phyloP scores from a whole-genome alignment of 2,329 filamentous ascomycete species.

The Apiospora kogelbergensis region DNA sequence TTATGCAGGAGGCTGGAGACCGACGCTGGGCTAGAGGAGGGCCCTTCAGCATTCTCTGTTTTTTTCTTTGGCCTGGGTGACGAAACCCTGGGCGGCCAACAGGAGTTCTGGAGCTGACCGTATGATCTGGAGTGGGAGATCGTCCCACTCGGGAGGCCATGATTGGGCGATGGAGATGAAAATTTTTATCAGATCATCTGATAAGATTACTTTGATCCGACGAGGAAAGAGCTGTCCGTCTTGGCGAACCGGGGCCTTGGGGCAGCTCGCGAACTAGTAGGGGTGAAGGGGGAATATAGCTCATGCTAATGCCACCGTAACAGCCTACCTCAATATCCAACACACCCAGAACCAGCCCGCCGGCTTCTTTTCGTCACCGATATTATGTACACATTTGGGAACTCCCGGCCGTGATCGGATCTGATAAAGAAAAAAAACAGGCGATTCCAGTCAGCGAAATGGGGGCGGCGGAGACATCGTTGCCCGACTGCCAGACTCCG shows the following conservation, averaged over 20 bases:
- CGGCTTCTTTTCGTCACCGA: neutral
- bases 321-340: neutral
- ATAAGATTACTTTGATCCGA: constrained; percentile 41
- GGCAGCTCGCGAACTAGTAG: neutral
- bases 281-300: neutral
- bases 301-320: neutral
- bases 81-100: neutral
- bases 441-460: neutral
- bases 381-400: neutral
- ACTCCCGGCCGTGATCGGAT: constrained; percentile 1
- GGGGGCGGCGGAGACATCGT: neutral
- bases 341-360: neutral
- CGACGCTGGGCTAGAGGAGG: neutral
- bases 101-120: neutral
- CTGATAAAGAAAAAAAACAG: neutral
- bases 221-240: constrained; percentile 1
- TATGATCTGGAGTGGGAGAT: neutral
- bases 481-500: neutral
- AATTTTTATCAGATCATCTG: constrained; percentile 55
- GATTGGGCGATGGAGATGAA: constrained; percentile 21
- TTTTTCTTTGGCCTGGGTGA: neutral
- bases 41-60: no score
- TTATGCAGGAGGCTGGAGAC: neutral
- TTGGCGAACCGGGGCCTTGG: constrained; percentile 16
- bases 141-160: neutral